These are phyloP conservation scores for Fraxinus albicans DNA, from an alignment of 305 asterid species.

Conservation along the genomic window DNA sequence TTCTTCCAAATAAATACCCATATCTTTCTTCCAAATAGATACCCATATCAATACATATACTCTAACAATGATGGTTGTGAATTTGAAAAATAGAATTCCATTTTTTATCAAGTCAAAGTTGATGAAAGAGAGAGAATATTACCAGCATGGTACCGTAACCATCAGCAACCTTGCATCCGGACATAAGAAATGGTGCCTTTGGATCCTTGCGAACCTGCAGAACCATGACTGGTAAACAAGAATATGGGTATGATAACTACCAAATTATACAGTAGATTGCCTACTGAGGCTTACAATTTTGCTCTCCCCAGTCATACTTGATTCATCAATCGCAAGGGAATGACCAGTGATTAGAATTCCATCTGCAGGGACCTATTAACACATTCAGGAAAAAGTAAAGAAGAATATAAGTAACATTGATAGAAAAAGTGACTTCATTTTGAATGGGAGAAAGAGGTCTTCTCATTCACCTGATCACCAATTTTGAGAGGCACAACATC, in stretches of 20 bases:
- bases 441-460: neutral
- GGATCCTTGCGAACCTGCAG: slow-evolving; percentile 82
- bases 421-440: neutral
- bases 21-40: neutral
- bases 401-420: neutral
- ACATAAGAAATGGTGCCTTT: slow-evolving; percentile 82
- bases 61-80: neutral
- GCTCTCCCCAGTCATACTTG: slow-evolving; percentile 99
- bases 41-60: neutral
- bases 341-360: slow-evolving; percentile 79
- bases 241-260: slow-evolving; percentile 8
- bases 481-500: slow-evolving; percentile 93
- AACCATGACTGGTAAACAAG: slow-evolving; percentile 21
- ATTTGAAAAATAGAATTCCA: neutral
- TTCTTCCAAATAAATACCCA: neutral
- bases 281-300: slow-evolving; percentile 65
- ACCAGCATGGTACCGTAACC: slow-evolving; percentile 98
- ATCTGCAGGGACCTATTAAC: slow-evolving; percentile 85
- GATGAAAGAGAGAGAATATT: slow-evolving; percentile 23
- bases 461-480: slow-evolving; percentile 82
- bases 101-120: neutral
- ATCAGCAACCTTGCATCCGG: slow-evolving; percentile 98
- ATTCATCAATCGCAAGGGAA: slow-evolving; percentile 87
- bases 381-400: slow-evolving; percentile 19
- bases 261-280: slow-evolving; percentile 3